phyloP scores from a whole-genome alignment of 2,329 filamentous ascomycete species.

The Graphilbum fragrans region DNA sequence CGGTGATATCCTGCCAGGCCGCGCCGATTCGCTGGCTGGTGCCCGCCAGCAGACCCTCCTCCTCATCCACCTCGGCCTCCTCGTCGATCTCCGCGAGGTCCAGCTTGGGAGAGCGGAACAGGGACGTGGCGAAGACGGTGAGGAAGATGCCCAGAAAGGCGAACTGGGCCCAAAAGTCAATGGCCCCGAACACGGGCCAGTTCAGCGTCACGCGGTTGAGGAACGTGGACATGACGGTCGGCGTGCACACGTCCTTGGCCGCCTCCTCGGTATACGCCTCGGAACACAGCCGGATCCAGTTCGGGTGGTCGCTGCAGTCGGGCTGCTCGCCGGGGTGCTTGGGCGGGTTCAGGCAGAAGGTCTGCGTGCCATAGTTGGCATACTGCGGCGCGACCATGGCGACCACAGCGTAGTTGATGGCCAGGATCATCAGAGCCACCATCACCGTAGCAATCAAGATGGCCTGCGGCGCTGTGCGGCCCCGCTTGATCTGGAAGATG shows the following conservation, averaged over 20 bases:
- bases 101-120: conserved; percentile 70
- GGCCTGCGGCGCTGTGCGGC: conserved; percentile 82
- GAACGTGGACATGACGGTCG: conserved; percentile 83
- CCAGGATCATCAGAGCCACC: conserved; percentile 78
- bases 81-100: conserved; percentile 71
- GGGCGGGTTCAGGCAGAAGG: conserved; percentile 69
- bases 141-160: conserved; percentile 77
- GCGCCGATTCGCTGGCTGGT: conserved; percentile 73
- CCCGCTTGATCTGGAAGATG: conserved; percentile 82
- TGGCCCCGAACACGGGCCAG: conserved; percentile 84
- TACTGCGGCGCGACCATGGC: conserved; percentile 97
- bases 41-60: conserved; percentile 79
- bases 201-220: conserved; percentile 86
- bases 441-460: conserved; percentile 84
- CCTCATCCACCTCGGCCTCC: conserved; percentile 82
- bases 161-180: conserved; percentile 97
- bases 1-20: conserved; percentile 80
- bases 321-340: conserved; percentile 52
- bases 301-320: conserved; percentile 59
- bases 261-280: conserved; percentile 59
- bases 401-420: conserved; percentile 82
- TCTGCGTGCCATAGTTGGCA: conserved; percentile 86
- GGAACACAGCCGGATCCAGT: conserved; percentile 70
- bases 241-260: conserved; percentile 77
- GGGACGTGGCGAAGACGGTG: conserved; percentile 63